Evolutionary conservation across 2,329 filamentous ascomycete species (phyloP).

Genomic region (Pseudogymnoascus sp.): DNA sequence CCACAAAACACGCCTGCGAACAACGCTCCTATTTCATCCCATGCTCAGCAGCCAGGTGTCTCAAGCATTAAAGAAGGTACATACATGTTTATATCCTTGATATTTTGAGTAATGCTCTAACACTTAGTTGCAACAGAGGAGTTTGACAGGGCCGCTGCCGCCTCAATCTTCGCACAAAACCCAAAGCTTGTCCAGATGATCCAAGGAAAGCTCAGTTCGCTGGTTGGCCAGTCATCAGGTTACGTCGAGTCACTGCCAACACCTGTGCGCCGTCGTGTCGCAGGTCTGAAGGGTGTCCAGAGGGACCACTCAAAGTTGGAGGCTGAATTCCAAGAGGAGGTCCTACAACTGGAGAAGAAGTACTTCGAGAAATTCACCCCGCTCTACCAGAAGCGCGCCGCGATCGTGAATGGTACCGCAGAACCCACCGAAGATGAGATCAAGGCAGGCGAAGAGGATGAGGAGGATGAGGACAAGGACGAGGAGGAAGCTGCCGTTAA

Average conservation of each 20-base stretch:
- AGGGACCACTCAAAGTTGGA: conserved; percentile 98
- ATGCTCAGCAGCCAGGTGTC: conserved; percentile 90
- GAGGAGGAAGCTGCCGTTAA: conserved; percentile 45
- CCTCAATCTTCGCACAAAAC: conserved; percentile 91
- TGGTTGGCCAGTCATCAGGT: conserved; percentile 90
- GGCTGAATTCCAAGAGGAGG: conserved; percentile 96
- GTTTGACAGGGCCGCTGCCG: conserved; percentile 76
- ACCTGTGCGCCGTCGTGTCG: conserved; percentile 83
- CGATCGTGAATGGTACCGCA: conserved; percentile 77
- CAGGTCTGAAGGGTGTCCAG: conserved; percentile 94
- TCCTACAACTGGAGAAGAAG: conserved; percentile 97
- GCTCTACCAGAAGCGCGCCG: conserved; percentile 88
- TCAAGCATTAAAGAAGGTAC: conserved; percentile 95
- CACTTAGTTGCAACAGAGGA: conserved; percentile 56
- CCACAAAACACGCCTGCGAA: conserved; percentile 96
- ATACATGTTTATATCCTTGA: conserved; percentile 28
- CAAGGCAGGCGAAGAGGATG: conserved; percentile 73
- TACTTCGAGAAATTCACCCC: conserved; percentile 99
- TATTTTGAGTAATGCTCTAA: not conserved
- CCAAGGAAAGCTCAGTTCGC: conserved; percentile 86
- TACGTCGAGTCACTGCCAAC: conserved; percentile 94
- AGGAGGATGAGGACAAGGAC: conserved; percentile 58
- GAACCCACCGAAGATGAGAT: conserved; percentile 88
- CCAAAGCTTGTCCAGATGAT: conserved; percentile 95
- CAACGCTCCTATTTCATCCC: conserved; percentile 94